These are phyloP conservation scores for Rhodamnia argentea DNA, from an alignment of 345 rosid species.

Conservation along the genomic window DNA sequence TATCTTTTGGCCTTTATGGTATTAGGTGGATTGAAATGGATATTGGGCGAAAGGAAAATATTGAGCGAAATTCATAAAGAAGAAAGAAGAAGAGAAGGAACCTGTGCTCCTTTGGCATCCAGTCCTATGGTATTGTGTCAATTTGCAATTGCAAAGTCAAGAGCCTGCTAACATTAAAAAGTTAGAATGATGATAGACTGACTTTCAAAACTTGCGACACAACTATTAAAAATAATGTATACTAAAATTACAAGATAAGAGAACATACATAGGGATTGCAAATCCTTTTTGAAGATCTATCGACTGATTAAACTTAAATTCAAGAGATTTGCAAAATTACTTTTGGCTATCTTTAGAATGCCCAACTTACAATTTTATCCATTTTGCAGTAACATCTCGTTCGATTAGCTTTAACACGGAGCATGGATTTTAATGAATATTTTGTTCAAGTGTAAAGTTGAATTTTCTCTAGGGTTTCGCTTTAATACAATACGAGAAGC, in stretches of 20 bases:
- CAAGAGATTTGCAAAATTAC: background rate
- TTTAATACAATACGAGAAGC: too few species aligned
- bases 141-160: rapidly evolving
- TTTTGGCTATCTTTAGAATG: background rate
- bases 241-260: background rate
- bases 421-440: background rate
- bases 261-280: background rate
- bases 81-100: too few species aligned
- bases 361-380: background rate
- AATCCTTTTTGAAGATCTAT: background rate
- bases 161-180: rapidly evolving
- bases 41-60: too few species aligned
- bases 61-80: too few species aligned
- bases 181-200: background rate
- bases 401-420: background rate
- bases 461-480: too few species aligned
- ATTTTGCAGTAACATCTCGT: background rate
- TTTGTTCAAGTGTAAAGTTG: background rate
- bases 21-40: too few species aligned
- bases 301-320: background rate
- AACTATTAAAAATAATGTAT: rapidly evolving
- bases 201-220: background rate
- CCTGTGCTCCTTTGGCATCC: background rate
- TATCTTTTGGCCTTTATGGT: too few species aligned
- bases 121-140: rapidly evolving